Percentiles rank a stretch among this genome's conserved stretches.
Evolutionary conservation across 768 basidiomycete species (phyloP).

Genomic region (Amanita subjunquillea): DNA sequence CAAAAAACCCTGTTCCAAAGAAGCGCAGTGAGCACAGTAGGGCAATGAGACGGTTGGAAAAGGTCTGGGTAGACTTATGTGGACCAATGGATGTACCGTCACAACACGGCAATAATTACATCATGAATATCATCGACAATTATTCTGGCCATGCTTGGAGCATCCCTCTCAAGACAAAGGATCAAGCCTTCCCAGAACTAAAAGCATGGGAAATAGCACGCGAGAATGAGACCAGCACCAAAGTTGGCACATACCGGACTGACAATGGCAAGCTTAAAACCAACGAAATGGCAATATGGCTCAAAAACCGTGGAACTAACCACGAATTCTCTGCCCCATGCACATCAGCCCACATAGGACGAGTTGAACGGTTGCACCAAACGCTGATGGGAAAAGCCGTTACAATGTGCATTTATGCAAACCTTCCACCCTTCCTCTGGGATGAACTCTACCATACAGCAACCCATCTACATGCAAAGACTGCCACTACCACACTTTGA

Average conservation of each 20-base stretch:
- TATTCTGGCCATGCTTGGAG: too few species aligned
- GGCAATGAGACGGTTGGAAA: slow-evolving; percentile 16
- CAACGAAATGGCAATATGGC: slow-evolving; percentile 12
- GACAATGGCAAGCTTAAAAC: slow-evolving; percentile 15
- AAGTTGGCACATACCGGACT: slow-evolving; percentile 9
- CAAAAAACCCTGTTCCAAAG: slow-evolving; percentile 23
- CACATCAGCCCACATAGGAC: neutral
- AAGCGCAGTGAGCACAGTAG: slow-evolving; percentile 11
- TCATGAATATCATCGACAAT: too few species aligned
- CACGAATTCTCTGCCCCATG: neutral
- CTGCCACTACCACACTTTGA: neutral
- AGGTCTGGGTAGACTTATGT: slow-evolving; percentile 20
- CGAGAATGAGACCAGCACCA: slow-evolving; percentile 13
- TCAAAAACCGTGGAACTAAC: neutral
- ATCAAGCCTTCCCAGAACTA: slow-evolving; percentile 11
- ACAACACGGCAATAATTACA: too few species aligned
- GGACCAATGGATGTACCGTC: neutral
- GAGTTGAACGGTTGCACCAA: neutral
- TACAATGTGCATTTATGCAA: neutral
- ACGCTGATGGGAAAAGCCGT: neutral
- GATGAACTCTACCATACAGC: neutral
- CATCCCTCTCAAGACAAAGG: too few species aligned
- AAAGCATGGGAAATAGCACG: slow-evolving; percentile 16
- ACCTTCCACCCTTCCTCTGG: neutral
- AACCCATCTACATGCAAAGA: neutral